Evolutionary conservation across 768 basidiomycete genomes (phyloP).

Genomic region (Naganishia onofrii): DNA sequence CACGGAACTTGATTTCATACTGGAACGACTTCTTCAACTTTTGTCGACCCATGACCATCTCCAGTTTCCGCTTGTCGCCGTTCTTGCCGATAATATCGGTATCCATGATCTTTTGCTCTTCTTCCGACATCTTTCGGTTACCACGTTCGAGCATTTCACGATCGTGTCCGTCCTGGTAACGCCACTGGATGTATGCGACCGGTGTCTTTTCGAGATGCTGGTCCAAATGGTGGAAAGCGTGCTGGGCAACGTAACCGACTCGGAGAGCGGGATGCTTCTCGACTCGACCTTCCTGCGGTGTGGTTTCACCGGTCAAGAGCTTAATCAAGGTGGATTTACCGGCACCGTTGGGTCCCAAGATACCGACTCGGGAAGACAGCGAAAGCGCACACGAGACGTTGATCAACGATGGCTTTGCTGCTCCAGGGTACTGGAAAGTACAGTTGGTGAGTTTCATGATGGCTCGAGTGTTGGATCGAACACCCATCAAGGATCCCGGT

Average conservation of each 20-base stretch:
- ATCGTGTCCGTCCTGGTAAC: constrained; percentile 97
- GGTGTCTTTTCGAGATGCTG: constrained; percentile 96
- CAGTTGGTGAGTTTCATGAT: constrained; percentile 88
- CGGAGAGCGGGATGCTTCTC: constrained; percentile 92
- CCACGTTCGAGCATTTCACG: constrained; percentile 88
- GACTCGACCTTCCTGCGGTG: constrained; percentile 84
- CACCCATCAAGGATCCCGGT: constrained; percentile 94
- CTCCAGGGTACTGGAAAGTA: constrained; percentile 91
- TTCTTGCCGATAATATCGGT: constrained; percentile 87
- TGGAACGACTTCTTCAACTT: constrained; percentile 94
- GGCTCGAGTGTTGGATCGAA: constrained; percentile 89
- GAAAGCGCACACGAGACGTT: constrained; percentile 89
- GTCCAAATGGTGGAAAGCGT: constrained; percentile 89
- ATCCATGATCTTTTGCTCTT: constrained; percentile 74
- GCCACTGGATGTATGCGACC: constrained; percentile 89
- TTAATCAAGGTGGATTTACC: constrained; percentile 96
- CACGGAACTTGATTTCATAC: constrained; percentile 67
- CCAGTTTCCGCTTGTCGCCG: constrained; percentile 83
- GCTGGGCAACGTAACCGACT: constrained; percentile 95
- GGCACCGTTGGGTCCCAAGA: constrained; percentile 89
- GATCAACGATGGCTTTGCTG: constrained; percentile 71
- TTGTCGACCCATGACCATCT: constrained; percentile 92
- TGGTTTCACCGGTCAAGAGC: constrained; percentile 85
- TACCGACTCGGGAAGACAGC: constrained; percentile 90
- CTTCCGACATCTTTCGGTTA: constrained; percentile 82